Base-by-base conservation (phyloP, 306 rosid genomes). In the Prunus salicina region DNA sequence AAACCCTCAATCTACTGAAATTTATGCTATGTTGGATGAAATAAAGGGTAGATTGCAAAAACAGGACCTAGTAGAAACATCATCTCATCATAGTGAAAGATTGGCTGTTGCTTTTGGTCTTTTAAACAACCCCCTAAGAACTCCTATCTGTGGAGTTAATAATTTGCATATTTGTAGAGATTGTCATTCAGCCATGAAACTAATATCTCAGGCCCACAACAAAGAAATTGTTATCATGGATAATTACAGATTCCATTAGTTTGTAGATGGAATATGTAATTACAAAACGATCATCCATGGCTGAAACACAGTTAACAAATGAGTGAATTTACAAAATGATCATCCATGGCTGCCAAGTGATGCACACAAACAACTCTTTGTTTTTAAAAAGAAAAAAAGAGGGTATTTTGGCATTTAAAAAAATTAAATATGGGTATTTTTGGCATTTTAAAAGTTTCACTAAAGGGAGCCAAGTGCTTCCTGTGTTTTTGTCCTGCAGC, bases 291-390 rank as follows among this genome's bases (percentile, higher is more conserved):
- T 25, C 27, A 64, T 61, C 79, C 92, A 76, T 70, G 84, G 82
- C 82, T 81, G 85, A 82, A 87, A 74, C 84, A 75, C 83, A 60
- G 75, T 74, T 28, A 76, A 78, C 38, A 81, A 82, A 85, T 81
- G 75, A 96, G 83, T 75, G 83, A 87, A 93, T 91, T 85, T 93
- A 93, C 98, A 93, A 86, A 88, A 90, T 16, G 91, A 93, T 81
- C 97, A 88, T 87, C 97, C 92, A 88, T 87, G 98, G 98, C 98
- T 88, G 97, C 91, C 82, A 63, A 81, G 22, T 61, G 88, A 89
- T 82, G 84, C 93, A 87, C 90, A 83, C 71, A 69, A 83, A 86
- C 98, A 93, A 97, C 98, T 86, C 93, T 76, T 51, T 65, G 79
- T 74, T 66, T 25, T 24, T 25, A 25, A 25, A 25, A 25, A 1